Evolutionary conservation across 257 asterid genomes (phyloP).

Genomic region (Scutellaria baicalensis): DNA sequence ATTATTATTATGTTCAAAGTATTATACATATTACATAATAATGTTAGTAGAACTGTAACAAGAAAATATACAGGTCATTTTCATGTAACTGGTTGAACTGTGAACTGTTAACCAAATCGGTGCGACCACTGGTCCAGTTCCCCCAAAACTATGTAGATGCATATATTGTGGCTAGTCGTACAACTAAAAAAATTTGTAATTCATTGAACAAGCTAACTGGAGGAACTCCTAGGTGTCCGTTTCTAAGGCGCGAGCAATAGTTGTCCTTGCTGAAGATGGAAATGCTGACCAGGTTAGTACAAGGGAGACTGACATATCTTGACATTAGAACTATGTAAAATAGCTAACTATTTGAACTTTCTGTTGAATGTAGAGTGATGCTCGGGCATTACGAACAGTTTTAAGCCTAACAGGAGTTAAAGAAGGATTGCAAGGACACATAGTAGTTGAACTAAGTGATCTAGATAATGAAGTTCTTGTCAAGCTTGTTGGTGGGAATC

Average conservation of each 20-base stretch:
- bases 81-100: no score
- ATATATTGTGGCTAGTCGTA: constrained; percentile 1
- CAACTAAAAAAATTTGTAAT: neutral
- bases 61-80: no score
- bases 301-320: constrained; percentile 16
- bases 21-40: no score
- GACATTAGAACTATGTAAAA: constrained; percentile 2
- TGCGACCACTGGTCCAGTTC: no score
- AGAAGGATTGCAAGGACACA: constrained; percentile 79
- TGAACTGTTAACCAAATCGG: no score
- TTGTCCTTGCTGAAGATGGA: constrained; percentile 94
- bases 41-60: no score
- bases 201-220: constrained; percentile 26
- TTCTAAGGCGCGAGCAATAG: constrained; percentile 86
- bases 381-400: constrained; percentile 87
- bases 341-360: constrained; percentile 16
- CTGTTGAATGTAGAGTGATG: constrained; percentile 68
- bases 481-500: constrained; percentile 85
- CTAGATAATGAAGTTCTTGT: constrained; percentile 89
- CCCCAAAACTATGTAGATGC: neutral
- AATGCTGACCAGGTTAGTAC: constrained; percentile 77
- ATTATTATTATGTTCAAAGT: no score
- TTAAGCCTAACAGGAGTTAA: constrained; percentile 90
- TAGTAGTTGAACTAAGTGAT: constrained; percentile 88
- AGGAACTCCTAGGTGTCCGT: constrained; percentile 63